Conservation (phyloP, 2,329 filamentous ascomycete species). For the Verticillium albo-atrum region DNA sequence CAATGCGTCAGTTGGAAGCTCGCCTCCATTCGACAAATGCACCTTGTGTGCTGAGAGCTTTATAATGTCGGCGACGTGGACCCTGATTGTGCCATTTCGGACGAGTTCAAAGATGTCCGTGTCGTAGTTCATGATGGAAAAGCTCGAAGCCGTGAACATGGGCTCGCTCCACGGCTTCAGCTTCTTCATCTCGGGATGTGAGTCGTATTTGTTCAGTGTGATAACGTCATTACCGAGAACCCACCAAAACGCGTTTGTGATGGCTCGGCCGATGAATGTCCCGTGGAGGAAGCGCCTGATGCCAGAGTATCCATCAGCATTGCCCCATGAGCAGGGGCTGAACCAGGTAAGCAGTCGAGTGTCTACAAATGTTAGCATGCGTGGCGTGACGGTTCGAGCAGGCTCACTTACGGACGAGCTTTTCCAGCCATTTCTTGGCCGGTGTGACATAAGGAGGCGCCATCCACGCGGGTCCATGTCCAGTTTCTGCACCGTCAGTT, state of each 20-base stretch:
- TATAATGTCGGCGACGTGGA: slow-evolving; percentile 49
- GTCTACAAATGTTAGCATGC: slow-evolving; percentile 20
- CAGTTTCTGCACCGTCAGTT: slow-evolving; percentile 25
- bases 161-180: slow-evolving; percentile 47
- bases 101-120: slow-evolving; percentile 54
- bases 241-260: slow-evolving; percentile 55
- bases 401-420: slow-evolving; percentile 48
- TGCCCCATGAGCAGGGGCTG: slow-evolving; percentile 69
- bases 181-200: slow-evolving; percentile 46
- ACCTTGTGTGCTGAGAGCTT: slow-evolving; percentile 40
- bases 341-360: slow-evolving; percentile 70
- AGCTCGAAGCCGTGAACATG: slow-evolving; percentile 48
- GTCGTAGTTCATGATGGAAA: slow-evolving; percentile 58
- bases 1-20: slow-evolving; percentile 44
- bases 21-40: slow-evolving; percentile 43
- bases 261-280: slow-evolving; percentile 49
- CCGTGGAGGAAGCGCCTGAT: slow-evolving; percentile 53
- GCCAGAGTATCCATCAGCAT: slow-evolving; percentile 53
- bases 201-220: slow-evolving; percentile 47
- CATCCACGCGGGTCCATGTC: slow-evolving; percentile 57
- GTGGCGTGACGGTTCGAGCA: no score
- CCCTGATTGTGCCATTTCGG: slow-evolving; percentile 41
- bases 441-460: slow-evolving; percentile 60
- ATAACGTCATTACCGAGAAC: slow-evolving; percentile 53
- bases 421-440: slow-evolving; percentile 63